phyloP scores from a whole-genome alignment of 371 early-diverging fungal genomes.

The Zychaea mexicana region DNA sequence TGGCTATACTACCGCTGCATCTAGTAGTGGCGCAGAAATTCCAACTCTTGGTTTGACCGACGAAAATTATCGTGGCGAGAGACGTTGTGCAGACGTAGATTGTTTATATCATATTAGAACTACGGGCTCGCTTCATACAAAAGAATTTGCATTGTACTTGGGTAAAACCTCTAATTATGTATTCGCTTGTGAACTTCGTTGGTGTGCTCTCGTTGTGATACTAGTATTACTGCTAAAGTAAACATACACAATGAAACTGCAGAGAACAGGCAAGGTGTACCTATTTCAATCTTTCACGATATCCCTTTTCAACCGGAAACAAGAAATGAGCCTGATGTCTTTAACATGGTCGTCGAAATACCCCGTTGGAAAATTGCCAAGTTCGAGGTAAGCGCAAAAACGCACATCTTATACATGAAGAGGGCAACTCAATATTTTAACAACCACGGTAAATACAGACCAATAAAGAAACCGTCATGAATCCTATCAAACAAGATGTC shows the following conservation, averaged over 20 bases:
- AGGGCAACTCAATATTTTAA: no score
- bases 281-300: constrained; percentile 16
- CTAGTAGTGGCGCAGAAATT: no score
- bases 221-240: no score
- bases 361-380: constrained; percentile 99
- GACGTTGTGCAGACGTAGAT: constrained; percentile 2
- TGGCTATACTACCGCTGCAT: no score
- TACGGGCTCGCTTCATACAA: background rate
- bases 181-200: no score
- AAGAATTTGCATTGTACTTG: background rate
- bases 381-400: constrained; percentile 91
- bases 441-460: no score
- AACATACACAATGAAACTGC: background rate
- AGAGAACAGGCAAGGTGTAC: constrained; percentile 11
- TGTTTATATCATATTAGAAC: background rate
- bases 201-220: no score
- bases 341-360: constrained; percentile 98
- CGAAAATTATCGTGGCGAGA: background rate
- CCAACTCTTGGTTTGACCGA: no score
- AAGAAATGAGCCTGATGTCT: background rate
- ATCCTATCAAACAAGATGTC: constrained; percentile 98
- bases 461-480: constrained; percentile 55
- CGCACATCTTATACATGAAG: no score
- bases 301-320: constrained; percentile 7
- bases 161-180: background rate